Evolutionary conservation across 441 rosid genomes (phyloP).

Genomic region (Adansonia rubrostipa): DNA sequence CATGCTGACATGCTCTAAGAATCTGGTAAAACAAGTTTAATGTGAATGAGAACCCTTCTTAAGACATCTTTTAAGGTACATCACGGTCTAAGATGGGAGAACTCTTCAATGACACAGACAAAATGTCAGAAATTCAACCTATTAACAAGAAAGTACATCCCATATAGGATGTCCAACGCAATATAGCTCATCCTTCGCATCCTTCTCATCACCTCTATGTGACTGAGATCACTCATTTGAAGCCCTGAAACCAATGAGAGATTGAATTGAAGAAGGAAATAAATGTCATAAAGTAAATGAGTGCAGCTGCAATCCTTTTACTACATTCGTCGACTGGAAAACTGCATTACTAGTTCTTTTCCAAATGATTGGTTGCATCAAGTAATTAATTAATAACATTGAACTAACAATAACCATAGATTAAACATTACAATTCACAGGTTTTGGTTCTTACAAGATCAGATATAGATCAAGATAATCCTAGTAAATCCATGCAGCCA

Average conservation of each 20-base stretch:
- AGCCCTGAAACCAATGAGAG: slow-evolving; percentile 28
- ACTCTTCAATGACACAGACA: not conserved
- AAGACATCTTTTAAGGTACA: slow-evolving; percentile 9
- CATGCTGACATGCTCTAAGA: not conserved
- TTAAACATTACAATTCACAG: not conserved
- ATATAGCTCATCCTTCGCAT: slow-evolving; percentile 14
- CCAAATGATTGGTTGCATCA: not conserved
- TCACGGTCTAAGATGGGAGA: not conserved
- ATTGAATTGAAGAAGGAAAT: slow-evolving; percentile 8
- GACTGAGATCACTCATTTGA: not conserved
- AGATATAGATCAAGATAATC: not conserved
- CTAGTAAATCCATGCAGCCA: slow-evolving; percentile 10
- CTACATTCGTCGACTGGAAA: not conserved
- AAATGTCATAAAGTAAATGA: not conserved
- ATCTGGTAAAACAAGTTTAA: not conserved
- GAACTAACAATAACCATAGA: not conserved
- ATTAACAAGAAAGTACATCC: not conserved
- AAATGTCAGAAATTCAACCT: not conserved
- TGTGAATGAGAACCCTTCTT: not conserved
- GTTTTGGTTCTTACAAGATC: not conserved
- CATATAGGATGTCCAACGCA: slow-evolving; percentile 1
- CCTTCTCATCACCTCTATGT: not conserved
- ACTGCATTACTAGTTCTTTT: not conserved
- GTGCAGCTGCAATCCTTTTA: not conserved
- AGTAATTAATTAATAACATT: not conserved